A percentile compares a stretch with the other conserved stretches of the same genome.
Evolutionary conservation across 306 rosid species (phyloP).

Genomic region (Hippophae gyantsensis): DNA sequence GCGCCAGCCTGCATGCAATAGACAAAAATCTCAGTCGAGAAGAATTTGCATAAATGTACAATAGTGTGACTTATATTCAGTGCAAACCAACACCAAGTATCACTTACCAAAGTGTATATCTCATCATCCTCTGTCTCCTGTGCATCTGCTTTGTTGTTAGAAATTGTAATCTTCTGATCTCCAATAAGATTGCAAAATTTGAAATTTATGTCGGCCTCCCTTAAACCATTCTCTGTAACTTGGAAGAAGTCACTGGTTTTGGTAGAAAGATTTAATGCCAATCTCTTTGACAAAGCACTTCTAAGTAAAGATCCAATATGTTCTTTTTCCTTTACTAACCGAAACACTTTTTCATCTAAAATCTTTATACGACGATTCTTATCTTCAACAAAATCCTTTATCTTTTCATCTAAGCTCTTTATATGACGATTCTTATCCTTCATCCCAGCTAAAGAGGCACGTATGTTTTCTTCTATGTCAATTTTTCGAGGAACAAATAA

Average conservation of each 20-base stretch:
- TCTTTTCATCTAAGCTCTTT: slow-evolving; percentile 56
- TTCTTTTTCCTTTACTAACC: slow-evolving; percentile 72
- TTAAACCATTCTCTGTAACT: slow-evolving; percentile 76
- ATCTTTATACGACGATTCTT: slow-evolving; percentile 47
- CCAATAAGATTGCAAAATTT: slow-evolving; percentile 72
- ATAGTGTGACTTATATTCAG: not conserved
- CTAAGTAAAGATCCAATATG: slow-evolving; percentile 88
- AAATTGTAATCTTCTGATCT: slow-evolving; percentile 28
- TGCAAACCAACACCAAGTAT: slow-evolving; percentile 13
- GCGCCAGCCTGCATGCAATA: slow-evolving; percentile 70
- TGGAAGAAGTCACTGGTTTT: slow-evolving; percentile 54
- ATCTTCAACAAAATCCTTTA: slow-evolving; percentile 52
- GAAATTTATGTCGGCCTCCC: slow-evolving; percentile 78
- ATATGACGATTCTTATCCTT: slow-evolving; percentile 61
- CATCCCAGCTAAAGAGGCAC: slow-evolving; percentile 90
- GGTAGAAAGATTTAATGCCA: slow-evolving; percentile 42
- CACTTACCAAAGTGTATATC: slow-evolving; percentile 66
- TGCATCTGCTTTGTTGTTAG: slow-evolving; percentile 30
- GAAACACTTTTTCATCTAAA: slow-evolving; percentile 60
- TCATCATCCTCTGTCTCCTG: slow-evolving; percentile 56
- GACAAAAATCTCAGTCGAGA: slow-evolving; percentile 20
- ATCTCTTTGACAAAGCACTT: slow-evolving; percentile 71
- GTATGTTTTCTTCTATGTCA: slow-evolving; percentile 72
- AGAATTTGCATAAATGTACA: slow-evolving; percentile 2
- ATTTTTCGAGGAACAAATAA: slow-evolving; percentile 91